Evolutionary conservation across 768 basidiomycete species (phyloP).

Genomic region (Rhodotorula graminis): DNA sequence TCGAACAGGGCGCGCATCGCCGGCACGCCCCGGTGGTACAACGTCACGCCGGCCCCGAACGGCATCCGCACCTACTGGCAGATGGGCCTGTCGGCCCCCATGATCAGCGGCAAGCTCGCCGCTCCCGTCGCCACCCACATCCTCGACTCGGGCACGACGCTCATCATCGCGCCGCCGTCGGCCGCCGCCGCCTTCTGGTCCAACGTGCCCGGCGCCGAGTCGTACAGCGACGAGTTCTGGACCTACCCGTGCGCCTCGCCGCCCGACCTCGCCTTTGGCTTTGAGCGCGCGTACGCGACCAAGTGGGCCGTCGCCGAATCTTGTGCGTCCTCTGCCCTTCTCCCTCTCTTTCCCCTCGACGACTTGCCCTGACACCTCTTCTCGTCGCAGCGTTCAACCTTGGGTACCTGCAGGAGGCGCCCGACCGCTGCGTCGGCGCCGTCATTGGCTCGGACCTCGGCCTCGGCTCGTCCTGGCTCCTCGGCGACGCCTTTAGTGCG

Average conservation of each 20-base stretch:
- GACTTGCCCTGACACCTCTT: background rate
- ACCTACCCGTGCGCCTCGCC: slow-evolving; percentile 44
- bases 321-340: slow-evolving; percentile 1
- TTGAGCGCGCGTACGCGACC: slow-evolving; percentile 46
- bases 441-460: slow-evolving; percentile 68
- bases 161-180: slow-evolving; percentile 20
- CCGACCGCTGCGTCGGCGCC: slow-evolving; percentile 45
- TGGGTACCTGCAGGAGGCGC: slow-evolving; percentile 16
- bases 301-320: slow-evolving; percentile 2
- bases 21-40: background rate
- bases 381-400: slow-evolving; percentile 73
- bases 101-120: slow-evolving; percentile 5
- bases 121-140: slow-evolving; percentile 5
- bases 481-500: slow-evolving; percentile 84
- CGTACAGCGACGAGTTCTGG: slow-evolving; percentile 15
- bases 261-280: slow-evolving; percentile 11
- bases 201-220: slow-evolving; percentile 1
- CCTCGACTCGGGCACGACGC: slow-evolving; percentile 32
- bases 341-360: too few species aligned
- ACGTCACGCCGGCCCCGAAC: background rate
- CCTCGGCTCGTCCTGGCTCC: slow-evolving; percentile 66
- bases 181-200: slow-evolving; percentile 24
- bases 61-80: slow-evolving; percentile 29
- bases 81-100: slow-evolving; percentile 5
- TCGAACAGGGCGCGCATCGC: background rate